Conservation (phyloP, 1,284 basidiomycete genomes). For the Boletus calvinii region DNA sequence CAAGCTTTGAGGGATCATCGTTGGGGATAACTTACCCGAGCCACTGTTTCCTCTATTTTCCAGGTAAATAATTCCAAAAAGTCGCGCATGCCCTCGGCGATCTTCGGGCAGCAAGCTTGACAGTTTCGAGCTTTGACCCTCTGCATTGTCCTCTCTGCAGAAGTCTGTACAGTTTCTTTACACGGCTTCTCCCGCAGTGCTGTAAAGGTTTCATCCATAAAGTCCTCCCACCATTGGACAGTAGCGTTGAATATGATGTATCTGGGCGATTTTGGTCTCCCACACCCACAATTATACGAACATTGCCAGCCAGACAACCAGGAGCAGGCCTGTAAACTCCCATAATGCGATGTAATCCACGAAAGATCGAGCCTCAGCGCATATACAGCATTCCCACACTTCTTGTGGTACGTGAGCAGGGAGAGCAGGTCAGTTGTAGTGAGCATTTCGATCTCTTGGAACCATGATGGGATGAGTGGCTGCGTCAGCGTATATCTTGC, state of each 20-base stretch:
- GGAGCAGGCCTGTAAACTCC: neutral
- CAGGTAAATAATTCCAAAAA: neutral
- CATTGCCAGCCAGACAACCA: too few relatives aligned
- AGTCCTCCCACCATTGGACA: constrained; percentile 17
- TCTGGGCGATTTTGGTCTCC: neutral
- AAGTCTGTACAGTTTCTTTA: neutral
- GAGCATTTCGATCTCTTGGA: neutral
- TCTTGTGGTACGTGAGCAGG: constrained; percentile 1
- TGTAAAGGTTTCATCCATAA: constrained; percentile 13
- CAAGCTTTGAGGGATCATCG: neutral
- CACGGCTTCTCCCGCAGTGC: constrained; percentile 19
- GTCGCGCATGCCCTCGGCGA: constrained; percentile 1
- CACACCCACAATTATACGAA: constrained; percentile 1
- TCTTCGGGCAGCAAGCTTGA: neutral
- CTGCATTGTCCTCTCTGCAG: neutral
- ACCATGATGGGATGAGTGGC: neutral
- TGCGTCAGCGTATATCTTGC: neutral
- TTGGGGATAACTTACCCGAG: neutral
- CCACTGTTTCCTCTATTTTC: neutral
- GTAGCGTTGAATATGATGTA: too few relatives aligned
- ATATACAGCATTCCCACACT: constrained; percentile 1
- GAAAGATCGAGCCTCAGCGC: neutral
- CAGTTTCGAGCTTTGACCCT: neutral
- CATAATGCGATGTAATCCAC: neutral
- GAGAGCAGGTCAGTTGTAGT: neutral